Evolutionary conservation across 2,329 filamentous ascomycete species (phyloP), one percentile per base, ranked within the genome.

Genomic region (Leptodontidium sp.): DNA sequence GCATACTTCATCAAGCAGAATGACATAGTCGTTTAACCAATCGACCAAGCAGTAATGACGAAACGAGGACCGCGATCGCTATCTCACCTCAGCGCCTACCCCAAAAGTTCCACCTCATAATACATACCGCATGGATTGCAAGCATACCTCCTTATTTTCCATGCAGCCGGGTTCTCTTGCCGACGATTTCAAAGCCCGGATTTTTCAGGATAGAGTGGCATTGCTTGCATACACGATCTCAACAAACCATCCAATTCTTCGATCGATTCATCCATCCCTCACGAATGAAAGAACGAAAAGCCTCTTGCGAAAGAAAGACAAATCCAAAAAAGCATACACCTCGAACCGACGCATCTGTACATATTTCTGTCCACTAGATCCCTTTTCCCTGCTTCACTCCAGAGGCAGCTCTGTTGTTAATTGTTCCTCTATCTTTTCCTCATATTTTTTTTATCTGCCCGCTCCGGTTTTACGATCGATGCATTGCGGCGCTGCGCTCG

Each of bases 1-100:
- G 85, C 87, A 38, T 89, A 89, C 78, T 89, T 89, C 69, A 88
- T 89, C 73, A 83, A 82, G 71, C 82, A 83, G 70, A 88, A 88
- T 70, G 81, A 85, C 65, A 57, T 70, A 24, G 67, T 70, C 57
- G 69, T 75, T 65, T 79, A 71, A 75, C 8, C 24, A 72, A 75
- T 17, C 35, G 11, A 58, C 21, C 29, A 38, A 57, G 40, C 17
- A 45, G 9, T 62, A 47, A 61, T 14, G 14, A 65, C 21, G 7
- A 32, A 61, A 66, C 35, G 47, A 47, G 35, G 57, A 45, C 49
- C 15, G 26, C 47, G 52, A 65, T 32, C 26, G 35, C 32, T 53
- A 62, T 65, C 35, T 62, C n/a, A 53, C 35, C n/a, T 64, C 43
- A 50, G 45, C 47, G 12, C 49, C n/a, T 38, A 21, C n/a, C 35